These are phyloP conservation scores for Penium margaritaceum DNA, from an alignment of 139 green algal species.

Conservation along the genomic window DNA sequence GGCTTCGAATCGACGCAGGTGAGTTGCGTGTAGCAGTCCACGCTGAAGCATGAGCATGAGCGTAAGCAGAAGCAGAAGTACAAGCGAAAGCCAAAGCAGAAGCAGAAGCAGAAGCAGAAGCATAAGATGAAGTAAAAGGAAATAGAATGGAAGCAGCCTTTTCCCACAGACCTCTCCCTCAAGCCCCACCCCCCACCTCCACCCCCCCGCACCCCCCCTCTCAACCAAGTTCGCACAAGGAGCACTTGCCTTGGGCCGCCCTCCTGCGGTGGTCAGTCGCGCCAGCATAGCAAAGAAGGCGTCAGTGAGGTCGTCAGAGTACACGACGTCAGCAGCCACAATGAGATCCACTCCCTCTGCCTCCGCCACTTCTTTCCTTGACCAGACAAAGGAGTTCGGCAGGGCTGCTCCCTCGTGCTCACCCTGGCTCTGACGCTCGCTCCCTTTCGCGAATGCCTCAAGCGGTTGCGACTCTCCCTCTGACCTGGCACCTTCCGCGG, in stretches of 20 bases:
- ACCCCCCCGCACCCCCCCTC: not conserved
- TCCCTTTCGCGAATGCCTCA: too few species aligned
- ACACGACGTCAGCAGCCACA: constrained; percentile 19
- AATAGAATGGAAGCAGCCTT: too few species aligned
- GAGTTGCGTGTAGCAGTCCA: too few species aligned
- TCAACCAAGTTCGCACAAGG: not conserved
- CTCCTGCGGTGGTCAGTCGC: not conserved
- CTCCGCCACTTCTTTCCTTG: not conserved
- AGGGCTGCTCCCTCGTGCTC: not conserved
- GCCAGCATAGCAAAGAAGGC: not conserved
- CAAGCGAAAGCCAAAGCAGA: too few species aligned
- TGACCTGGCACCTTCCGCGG: not conserved
- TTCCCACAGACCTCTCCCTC: too few species aligned
- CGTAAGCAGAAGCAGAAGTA: too few species aligned
- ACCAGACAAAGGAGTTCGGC: not conserved
- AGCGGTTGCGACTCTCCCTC: not conserved
- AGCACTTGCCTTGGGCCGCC: not conserved
- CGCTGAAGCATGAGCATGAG: too few species aligned
- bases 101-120: too few species aligned
- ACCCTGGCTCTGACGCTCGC: too few species aligned
- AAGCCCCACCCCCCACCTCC: too few species aligned
- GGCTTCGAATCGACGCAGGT: too few species aligned
- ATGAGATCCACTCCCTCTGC: not conserved
- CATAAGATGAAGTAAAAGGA: too few species aligned
- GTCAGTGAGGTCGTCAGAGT: constrained; percentile 21